Evolutionary conservation across 495 filamentous ascomycete species (phyloP).

Genomic region (Lentithecium fluviatile): DNA sequence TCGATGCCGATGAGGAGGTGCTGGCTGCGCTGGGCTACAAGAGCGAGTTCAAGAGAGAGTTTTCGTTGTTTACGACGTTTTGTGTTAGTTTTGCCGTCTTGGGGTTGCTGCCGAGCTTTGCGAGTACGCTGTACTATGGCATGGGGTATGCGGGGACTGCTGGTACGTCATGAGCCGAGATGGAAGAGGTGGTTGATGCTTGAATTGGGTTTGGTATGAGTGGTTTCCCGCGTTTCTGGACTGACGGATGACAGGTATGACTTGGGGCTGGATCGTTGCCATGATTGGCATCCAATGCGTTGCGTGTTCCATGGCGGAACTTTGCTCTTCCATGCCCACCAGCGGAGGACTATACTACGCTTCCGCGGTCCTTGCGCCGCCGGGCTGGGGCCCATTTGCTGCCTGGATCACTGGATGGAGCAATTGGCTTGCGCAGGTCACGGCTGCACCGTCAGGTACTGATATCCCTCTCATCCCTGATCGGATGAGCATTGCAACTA

Average conservation of each 20-base stretch:
- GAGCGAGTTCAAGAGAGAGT: constrained; percentile 79
- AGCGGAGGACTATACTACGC: constrained; percentile 80
- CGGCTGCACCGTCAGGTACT: constrained; percentile 33
- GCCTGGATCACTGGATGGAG: constrained; percentile 65
- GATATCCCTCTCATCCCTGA: not conserved
- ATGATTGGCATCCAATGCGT: constrained; percentile 75
- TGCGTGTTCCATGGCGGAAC: constrained; percentile 65
- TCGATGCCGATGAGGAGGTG: constrained; percentile 62
- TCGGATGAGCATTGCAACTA: too few relatives aligned
- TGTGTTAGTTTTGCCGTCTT: constrained; percentile 76
- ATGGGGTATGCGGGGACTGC: constrained; percentile 80
- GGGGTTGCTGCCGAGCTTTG: constrained; percentile 71
- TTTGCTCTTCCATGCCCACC: constrained; percentile 68
- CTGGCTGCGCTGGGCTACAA: constrained; percentile 73
- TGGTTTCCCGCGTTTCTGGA: too few relatives aligned
- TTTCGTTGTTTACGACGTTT: constrained; percentile 80
- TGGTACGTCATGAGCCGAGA: constrained; percentile 31
- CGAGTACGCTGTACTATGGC: constrained; percentile 72
- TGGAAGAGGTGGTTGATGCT: not conserved
- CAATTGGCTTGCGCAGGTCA: constrained; percentile 69
- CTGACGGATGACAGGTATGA: constrained; percentile 57
- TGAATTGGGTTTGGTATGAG: too few relatives aligned
- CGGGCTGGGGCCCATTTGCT: constrained; percentile 70
- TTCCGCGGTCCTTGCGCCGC: constrained; percentile 72
- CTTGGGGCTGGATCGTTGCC: constrained; percentile 77